Base-by-base conservation (phyloP, 805 yeast genomes). In the Cyberlindnera suaveolens region DNA sequence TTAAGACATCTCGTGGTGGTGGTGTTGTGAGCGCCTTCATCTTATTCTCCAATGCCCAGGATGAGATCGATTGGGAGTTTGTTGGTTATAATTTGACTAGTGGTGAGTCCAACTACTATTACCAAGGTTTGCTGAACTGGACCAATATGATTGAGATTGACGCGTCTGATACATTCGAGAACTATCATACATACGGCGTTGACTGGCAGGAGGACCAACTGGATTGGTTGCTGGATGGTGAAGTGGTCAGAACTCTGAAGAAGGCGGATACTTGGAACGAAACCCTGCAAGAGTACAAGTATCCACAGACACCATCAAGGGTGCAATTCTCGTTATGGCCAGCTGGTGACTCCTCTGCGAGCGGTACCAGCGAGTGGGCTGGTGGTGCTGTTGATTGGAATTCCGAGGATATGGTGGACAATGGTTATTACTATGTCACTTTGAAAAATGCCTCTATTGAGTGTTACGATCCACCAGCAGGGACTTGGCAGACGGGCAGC, bases 11-110 rank as follows among this genome's bases (percentile, higher is more conserved):
- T 1, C 85, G 78, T 57, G 73, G 72, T 26, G 71, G 65, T 7
- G 97, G 97, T 71, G 96, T 90, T 34, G 91, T 89, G 46, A 74
- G 93, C 17, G 91, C 95, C 20, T 78, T 82, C 56, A 87, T 89
- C 64, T 64, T 87, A 38, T 82, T 77, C 64, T 85, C 96, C 6
- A 84, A 85, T 60, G 87, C 83, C 33, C 80, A 84, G 70, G 97
- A 90, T 69, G 97, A 90, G 73, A 75, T 90, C 55, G 97, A 90
- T 74, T 80, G 66, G 57, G 96, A 90, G 68, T 82, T 80, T 53
- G 82, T 88, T 49, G 98, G 98, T 46, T 75, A 75, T 56, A 77
- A 84, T 57, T 64, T 85, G 56, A 71, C 73, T 29, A 60, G 64
- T 18, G 85, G 80, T 2, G 90, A 90, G 71, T 70, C 89, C 23